These are phyloP conservation scores for Claviceps sp. DNA, from an alignment of 2,329 filamentous ascomycete genomes.

Conservation along the genomic window DNA sequence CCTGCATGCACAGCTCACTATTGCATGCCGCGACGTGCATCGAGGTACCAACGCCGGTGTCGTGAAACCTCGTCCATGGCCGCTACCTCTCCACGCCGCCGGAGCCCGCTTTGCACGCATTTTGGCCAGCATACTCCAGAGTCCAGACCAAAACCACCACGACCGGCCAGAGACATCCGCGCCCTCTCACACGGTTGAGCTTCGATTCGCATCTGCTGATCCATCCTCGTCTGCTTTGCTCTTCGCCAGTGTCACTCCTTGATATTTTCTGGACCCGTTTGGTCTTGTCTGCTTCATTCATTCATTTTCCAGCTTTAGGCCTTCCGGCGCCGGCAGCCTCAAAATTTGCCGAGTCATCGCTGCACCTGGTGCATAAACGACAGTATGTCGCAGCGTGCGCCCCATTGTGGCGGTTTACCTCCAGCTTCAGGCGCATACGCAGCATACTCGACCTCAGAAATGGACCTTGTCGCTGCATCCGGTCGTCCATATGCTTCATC, in stretches of 20 bases:
- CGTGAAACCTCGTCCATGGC: conserved; percentile 20
- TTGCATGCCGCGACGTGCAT: conserved; percentile 31
- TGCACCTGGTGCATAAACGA: conserved; percentile 10
- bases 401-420: conserved; percentile 28
- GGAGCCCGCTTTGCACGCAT: background rate
- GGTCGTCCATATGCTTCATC: conserved; percentile 8
- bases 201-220: background rate
- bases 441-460: conserved; percentile 1
- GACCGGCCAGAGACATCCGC: background rate
- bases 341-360: conserved; percentile 7
- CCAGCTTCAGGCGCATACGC: conserved; percentile 14
- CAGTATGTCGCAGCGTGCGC: conserved; percentile 41
- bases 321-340: background rate
- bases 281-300: background rate
- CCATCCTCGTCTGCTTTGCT: background rate
- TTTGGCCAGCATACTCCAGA: background rate
- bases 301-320: background rate
- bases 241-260: background rate
- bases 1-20: background rate
- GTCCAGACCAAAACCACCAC: background rate
- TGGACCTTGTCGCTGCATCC: background rate
- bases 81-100: background rate
- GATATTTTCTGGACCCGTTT: background rate
- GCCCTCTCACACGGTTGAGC: conserved; percentile 1
- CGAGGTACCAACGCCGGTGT: conserved; percentile 28